These are phyloP conservation scores for Gomphus bonarii DNA, from an alignment of 1,284 basidiomycete genomes.

Conservation along the genomic window DNA sequence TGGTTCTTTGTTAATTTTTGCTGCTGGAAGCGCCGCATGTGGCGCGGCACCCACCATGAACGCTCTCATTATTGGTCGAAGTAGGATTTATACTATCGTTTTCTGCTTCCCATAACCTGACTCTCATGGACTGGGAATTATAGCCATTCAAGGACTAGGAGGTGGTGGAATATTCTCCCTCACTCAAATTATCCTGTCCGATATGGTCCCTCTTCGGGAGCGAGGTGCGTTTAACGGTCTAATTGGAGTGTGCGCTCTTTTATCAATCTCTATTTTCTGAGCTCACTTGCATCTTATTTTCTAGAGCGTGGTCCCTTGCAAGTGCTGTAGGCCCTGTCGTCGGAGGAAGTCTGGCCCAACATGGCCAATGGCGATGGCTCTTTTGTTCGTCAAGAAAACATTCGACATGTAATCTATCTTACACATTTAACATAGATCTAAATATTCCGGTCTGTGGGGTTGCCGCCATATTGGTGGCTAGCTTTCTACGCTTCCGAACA, in stretches of 20 bases:
- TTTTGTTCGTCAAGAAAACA: not conserved
- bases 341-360: too few relatives aligned
- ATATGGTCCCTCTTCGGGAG: too few relatives aligned
- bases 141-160: not conserved
- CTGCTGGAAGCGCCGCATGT: constrained; percentile 30
- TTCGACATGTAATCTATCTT: not conserved
- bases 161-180: not conserved
- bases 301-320: too few relatives aligned
- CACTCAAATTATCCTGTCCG: too few relatives aligned
- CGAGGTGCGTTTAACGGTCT: too few relatives aligned
- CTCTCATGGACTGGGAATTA: not conserved
- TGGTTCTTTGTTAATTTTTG: constrained; percentile 24
- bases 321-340: too few relatives aligned
- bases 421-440: constrained; percentile 22
- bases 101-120: not conserved
- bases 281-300: not conserved
- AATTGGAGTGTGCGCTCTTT: too few relatives aligned
- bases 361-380: too few relatives aligned
- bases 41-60: constrained; percentile 28
- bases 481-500: constrained; percentile 29
- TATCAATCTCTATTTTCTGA: too few relatives aligned
- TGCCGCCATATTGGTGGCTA: constrained; percentile 25
- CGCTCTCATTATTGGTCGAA: constrained; percentile 28
- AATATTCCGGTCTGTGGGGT: constrained; percentile 33
- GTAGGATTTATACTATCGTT: constrained; percentile 8